Evolutionary conservation across 306 rosid genomes (phyloP), one percentile per base, ranked within the genome.

Genomic region (Ormosia semicastrata): DNA sequence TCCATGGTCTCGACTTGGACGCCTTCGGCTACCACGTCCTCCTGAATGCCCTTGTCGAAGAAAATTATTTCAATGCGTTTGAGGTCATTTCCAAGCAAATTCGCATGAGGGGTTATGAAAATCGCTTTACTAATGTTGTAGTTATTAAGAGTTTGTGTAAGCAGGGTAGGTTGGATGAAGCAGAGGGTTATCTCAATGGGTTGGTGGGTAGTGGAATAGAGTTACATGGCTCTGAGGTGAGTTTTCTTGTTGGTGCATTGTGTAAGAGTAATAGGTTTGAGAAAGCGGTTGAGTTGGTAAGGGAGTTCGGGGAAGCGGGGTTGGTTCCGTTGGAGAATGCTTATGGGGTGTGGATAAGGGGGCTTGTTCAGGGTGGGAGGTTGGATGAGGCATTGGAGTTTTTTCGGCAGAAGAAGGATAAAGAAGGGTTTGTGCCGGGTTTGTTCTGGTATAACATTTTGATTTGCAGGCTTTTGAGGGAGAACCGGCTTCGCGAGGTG

Each of bases 1-100:
- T 89, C 24, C 70, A 58, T 2, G 98, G 98, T 2, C 56, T 88
- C 15, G 98, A 95, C 85, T 66, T 95, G 36, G 91, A 91, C 52
- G 2, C 69, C 39, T 85, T 81, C 53, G 84, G 57, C 33, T 93
- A 95, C 77, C 94, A 95, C 36, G 83, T 90, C 10, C 76, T 95
- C 2, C 63, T 95, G 74, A 88, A 88, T 49, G 82, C 97, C 11
- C 79, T 95, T 17, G 92, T 81, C 33, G 95, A 93, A 76, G 66
- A 83, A 30, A 86, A 72, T 9, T 76, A 74, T 75, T 81, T 84
- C 24, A 88, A 93, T 49, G 91, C 85, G 0, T 88, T 91, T 68
- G 62, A 85, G 41, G 76, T 18, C 3, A 82, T 95, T 59, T 30
- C 83, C 8, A 83, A 79, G 54, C 93, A 95, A 85, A 91, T 95